Conservation (phyloP, 768 basidiomycete species). For the Amanita brunnescens region DNA sequence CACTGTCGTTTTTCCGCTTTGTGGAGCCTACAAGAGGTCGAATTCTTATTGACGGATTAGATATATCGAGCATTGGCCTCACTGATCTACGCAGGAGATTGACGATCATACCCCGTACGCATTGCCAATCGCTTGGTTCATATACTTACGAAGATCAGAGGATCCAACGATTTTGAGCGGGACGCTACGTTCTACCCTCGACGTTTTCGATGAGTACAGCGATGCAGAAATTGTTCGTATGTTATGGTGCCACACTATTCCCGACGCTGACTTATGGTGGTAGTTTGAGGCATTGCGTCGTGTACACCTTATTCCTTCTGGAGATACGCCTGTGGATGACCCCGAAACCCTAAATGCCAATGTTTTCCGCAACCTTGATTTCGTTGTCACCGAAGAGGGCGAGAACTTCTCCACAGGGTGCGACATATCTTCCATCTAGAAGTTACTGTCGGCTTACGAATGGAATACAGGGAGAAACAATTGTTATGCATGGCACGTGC, state of each 20-base stretch:
- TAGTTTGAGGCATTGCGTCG: constrained; percentile 80
- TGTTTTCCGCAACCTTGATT: constrained; percentile 70
- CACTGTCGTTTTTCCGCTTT: constrained; percentile 81
- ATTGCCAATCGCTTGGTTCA: constrained; percentile 32
- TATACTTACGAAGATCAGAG: constrained; percentile 51
- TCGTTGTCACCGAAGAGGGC: constrained; percentile 70
- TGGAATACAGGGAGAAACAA: constrained; percentile 53
- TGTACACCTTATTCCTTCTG: constrained; percentile 67
- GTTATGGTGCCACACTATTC: too few relatives aligned
- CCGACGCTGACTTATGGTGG: neutral
- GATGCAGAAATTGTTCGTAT: constrained; percentile 68
- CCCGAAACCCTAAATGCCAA: constrained; percentile 54
- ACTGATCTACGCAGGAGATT: constrained; percentile 66
- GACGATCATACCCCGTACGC: constrained; percentile 61
- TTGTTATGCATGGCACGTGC: constrained; percentile 72
- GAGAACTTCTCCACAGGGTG: constrained; percentile 88
- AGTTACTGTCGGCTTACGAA: neutral
- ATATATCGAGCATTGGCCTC: constrained; percentile 66
- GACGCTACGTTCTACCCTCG: constrained; percentile 69
- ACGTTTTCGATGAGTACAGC: constrained; percentile 81
- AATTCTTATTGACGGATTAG: constrained; percentile 64
- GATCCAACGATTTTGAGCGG: constrained; percentile 86
- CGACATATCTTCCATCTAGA: constrained; percentile 7
- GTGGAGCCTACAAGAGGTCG: constrained; percentile 69
- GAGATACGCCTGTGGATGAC: constrained; percentile 37